Base-by-base conservation (phyloP, 2,329 filamentous ascomycete genomes). In the Aspergillus fijiensis region DNA sequence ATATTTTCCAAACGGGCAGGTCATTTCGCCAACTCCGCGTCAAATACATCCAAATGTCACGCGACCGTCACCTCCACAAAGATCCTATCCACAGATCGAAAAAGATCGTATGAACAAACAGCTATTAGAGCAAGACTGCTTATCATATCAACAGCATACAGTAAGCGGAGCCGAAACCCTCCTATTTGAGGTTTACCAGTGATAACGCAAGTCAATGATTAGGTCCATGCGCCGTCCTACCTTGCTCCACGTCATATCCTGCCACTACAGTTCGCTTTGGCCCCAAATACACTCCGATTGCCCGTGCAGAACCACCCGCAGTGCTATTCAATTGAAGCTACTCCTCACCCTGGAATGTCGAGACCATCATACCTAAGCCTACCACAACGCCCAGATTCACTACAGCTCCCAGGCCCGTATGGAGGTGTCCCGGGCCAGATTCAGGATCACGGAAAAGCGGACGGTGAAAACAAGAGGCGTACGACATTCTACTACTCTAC, bases 101-200 rank as follows among this genome's bases (percentile, higher is more conserved):
- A 53, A 31, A 23, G 57, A 59, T 9, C 52, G 31, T 21, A 42
- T 50, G 27, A 60, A 55, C 51, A 59, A 45, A 48, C 31, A 63
- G 35, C 58, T 63, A 4, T n/a, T 57, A n/a, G 62, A 65, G 35
- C 51, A 63, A 23, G 61, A 59, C 49, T 57, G 63, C 4, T 63
- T 59, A 12, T 27, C 62, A 11, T 58, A 56, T 29, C 27, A 29
- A 23, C 47, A 54, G 21, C 62, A 63, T 48, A 55, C 62, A 55
- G 64, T 66, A 57, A 54, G 53, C 21, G 5, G 14, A 19, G 6
- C 16, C 16, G 1, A 16, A 12, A 45, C 2, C n/a, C 6, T n/a
- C 16, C 16, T 45, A 2, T 6, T 45, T 45, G 39, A 19, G 9
- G 6, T 45, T 19, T 19, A n/a, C n/a, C 5, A n/a, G 16, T 19